Base-by-base conservation (phyloP, 345 rosid genomes). In the Syzygium aqueum region DNA sequence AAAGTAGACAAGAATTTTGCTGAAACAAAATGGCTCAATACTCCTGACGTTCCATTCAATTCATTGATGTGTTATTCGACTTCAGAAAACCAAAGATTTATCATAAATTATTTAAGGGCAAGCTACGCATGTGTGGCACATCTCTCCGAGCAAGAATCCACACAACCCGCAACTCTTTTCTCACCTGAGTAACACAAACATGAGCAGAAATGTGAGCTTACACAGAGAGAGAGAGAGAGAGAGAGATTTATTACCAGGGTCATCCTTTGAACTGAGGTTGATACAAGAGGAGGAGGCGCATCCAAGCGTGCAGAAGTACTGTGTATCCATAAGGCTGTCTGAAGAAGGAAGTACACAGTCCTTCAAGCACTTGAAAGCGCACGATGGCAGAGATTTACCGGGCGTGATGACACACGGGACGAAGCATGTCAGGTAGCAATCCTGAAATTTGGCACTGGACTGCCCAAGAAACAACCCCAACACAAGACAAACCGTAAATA, bases 251-350 rank as follows among this genome's bases (percentile, higher is more conserved):
- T 89, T 33, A 92, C 94, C 89, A 2, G 95, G 92, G 53, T 91
- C 57, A 10, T 86, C 54, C 83, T 50, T 87, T 87, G 93, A 84
- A 91, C 93, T 93, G 89, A 93, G 5, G 19, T 87, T 21, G 77
- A 92, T 27, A 87, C 93, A 92, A 51, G 77, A 43, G 88, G 91
- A 85, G 10, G 82, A 77, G 53, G 95, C 93, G 83, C 94, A 93
- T 2, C 93, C 91, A 82, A 92, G 91, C 87, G 84, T 91, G 90
- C 95, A 93, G 90, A 86, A 91, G 87, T 84, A 61, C 3, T 86
- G 86, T 25, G 85, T 65, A 53, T 87, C 59, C 30, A 30, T 13
- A 3, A n/a, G 40, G 40, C 52, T 46, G 84, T 37, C 57, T 19
- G 88, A 49, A 4, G 85, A 27, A 2, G 89, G 86, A 4, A 57